A percentile compares a stretch with the other conserved stretches of the same genome.
Conservation (phyloP, 2,329 filamentous ascomycete species). For the Amylocarpus encephaloides region DNA sequence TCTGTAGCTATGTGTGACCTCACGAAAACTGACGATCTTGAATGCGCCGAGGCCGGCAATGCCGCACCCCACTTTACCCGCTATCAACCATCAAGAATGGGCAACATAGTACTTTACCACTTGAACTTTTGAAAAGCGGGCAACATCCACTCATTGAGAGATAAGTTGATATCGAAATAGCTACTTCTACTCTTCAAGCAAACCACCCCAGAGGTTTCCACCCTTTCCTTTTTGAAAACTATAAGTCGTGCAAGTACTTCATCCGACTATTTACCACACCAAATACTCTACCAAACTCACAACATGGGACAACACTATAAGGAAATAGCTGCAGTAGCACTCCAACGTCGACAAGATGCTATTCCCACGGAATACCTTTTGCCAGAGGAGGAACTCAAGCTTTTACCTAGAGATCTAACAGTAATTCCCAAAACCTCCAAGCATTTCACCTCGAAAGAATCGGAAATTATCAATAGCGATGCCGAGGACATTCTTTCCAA, state of each 20-base stretch:
- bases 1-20: not conserved
- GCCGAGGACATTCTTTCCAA: slow-evolving; percentile 32
- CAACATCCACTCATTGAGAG: not conserved
- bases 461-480: slow-evolving; percentile 41
- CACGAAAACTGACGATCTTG: too few relatives aligned
- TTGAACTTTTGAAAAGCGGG: too few relatives aligned
- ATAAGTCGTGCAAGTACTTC: not conserved
- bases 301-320: slow-evolving; percentile 33
- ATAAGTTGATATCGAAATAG: not conserved
- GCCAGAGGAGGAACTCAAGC: slow-evolving; percentile 15
- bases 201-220: too few relatives aligned
- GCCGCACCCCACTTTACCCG: not conserved
- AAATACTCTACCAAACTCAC: not conserved
- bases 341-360: slow-evolving; percentile 30
- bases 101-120: too few relatives aligned
- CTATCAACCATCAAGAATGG: too few relatives aligned
- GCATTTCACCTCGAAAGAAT: slow-evolving; percentile 35
- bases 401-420: slow-evolving; percentile 25
- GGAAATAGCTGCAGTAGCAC: slow-evolving; percentile 34
- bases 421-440: slow-evolving; percentile 22
- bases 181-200: too few relatives aligned
- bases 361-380: slow-evolving; percentile 29
- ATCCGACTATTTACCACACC: not conserved
- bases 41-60: not conserved
- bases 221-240: too few relatives aligned